Evolutionary conservation across 2,329 filamentous ascomycete genomes (phyloP).

Genomic region (Ophiocordyceps camponoti-leonardi): DNA sequence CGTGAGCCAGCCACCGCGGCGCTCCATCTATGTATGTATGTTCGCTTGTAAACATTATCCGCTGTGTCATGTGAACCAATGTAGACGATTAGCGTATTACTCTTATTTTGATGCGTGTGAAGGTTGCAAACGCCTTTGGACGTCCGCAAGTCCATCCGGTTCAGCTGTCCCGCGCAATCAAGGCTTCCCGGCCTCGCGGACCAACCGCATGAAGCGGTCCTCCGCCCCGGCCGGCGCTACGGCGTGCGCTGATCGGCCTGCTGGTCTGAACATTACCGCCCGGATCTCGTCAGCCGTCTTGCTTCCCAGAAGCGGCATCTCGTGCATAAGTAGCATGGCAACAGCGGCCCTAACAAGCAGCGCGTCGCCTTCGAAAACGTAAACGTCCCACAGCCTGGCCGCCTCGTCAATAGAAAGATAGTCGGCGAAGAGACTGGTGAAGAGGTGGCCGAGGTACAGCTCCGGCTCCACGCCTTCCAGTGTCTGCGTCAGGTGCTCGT

Average conservation of each 20-base stretch:
- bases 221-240: conserved; percentile 28
- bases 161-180: conserved; percentile 5
- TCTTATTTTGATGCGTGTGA: neutral
- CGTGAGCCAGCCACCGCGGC: neutral
- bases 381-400: conserved; percentile 63
- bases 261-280: conserved; percentile 15
- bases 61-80: conserved; percentile 4
- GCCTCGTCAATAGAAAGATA: conserved; percentile 52
- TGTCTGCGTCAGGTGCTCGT: conserved; percentile 42
- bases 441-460: conserved; percentile 40
- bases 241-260: conserved; percentile 14
- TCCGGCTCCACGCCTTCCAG: conserved; percentile 28
- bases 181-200: conserved; percentile 17
- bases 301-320: conserved; percentile 32
- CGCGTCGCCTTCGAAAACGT: conserved; percentile 65
- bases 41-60: conserved; percentile 9
- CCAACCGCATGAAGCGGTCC: conserved; percentile 21
- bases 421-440: conserved; percentile 46
- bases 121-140: neutral
- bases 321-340: conserved; percentile 40
- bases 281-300: conserved; percentile 26
- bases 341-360: conserved; percentile 55
- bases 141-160: neutral
- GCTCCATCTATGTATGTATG: conserved; percentile 6
- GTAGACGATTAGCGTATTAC: conserved; percentile 1